phyloP scores from a whole-genome alignment of 257 asterid species.

The Solanum piurae region DNA sequence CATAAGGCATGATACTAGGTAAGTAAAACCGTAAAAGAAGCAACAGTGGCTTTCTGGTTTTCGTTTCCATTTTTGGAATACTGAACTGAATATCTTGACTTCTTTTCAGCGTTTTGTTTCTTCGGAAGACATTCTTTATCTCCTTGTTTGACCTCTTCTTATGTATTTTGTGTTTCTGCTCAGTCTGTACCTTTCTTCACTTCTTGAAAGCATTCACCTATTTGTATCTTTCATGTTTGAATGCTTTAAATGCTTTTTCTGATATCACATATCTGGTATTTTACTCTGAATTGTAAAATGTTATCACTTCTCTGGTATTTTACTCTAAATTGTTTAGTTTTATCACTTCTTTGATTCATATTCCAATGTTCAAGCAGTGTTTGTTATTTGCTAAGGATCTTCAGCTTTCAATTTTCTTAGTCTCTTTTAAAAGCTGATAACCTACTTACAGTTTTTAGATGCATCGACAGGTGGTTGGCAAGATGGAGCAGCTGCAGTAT shows the following conservation, averaged over 20 bases:
- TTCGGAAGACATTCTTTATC: background rate
- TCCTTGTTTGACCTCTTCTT: background rate
- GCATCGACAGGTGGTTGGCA: constrained; percentile 73
- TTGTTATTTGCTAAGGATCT: background rate
- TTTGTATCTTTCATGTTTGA: background rate
- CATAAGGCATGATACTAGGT: background rate
- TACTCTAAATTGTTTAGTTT: background rate
- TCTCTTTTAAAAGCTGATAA: background rate
- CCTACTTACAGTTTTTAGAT: constrained; percentile 4
- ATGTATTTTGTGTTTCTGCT: background rate
- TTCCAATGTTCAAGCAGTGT: background rate
- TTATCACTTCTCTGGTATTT: background rate
- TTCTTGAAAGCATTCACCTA: background rate
- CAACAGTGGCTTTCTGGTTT: background rate
- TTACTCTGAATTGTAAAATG: background rate
- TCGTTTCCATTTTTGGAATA: background rate
- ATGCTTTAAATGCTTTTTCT: background rate
- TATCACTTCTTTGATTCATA: background rate
- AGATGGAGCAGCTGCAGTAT: constrained; percentile 97
- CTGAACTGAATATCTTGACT: background rate
- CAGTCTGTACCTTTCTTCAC: background rate
- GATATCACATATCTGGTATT: background rate
- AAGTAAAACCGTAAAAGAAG: background rate
- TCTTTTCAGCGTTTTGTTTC: background rate
- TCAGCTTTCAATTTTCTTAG: background rate